Evolutionary conservation across 305 asterid genomes (phyloP).

Genomic region (Fraxinus velutina): DNA sequence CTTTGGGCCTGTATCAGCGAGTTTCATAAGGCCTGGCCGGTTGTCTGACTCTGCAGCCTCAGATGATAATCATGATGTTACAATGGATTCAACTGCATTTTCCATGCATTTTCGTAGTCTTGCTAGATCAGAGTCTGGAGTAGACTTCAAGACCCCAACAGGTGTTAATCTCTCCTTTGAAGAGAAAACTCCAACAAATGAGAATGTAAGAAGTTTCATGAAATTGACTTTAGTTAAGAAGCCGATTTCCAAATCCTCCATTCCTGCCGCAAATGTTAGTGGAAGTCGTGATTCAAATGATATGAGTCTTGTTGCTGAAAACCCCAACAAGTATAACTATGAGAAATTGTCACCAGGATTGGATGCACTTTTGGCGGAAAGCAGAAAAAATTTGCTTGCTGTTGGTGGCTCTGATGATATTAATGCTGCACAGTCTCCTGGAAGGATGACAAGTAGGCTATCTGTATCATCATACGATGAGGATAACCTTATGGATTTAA

Average conservation of each 20-base stretch:
- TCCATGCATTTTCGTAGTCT: constrained; percentile 94
- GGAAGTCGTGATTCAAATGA: constrained; percentile 57
- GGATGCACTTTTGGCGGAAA: constrained; percentile 68
- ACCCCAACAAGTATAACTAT: constrained; percentile 59
- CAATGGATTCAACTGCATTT: constrained; percentile 97
- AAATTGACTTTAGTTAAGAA: constrained; percentile 47
- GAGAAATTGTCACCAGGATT: constrained; percentile 66
- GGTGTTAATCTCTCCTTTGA: constrained; percentile 52
- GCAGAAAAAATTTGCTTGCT: constrained; percentile 37
- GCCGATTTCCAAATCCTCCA: constrained; percentile 31
- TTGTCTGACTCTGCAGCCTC: constrained; percentile 82
- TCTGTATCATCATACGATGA: constrained; percentile 31
- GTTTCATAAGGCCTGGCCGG: constrained; percentile 76
- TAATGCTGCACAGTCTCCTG: constrained; percentile 38
- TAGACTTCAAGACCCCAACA: constrained; percentile 73
- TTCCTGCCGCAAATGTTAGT: constrained; percentile 42
- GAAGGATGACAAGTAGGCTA: constrained; percentile 25
- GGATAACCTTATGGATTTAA: constrained; percentile 25
- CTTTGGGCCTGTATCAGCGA: constrained; percentile 94
- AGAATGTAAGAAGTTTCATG: constrained; percentile 59
- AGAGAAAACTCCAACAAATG: constrained; percentile 68
- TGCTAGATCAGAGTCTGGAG: constrained; percentile 78
- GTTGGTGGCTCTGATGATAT: constrained; percentile 40
- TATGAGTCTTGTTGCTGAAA: constrained; percentile 84
- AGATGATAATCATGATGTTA: constrained; percentile 73